phyloP scores from a whole-genome alignment of 1,139 yeast species.

The Suhomyces panamericanus region DNA sequence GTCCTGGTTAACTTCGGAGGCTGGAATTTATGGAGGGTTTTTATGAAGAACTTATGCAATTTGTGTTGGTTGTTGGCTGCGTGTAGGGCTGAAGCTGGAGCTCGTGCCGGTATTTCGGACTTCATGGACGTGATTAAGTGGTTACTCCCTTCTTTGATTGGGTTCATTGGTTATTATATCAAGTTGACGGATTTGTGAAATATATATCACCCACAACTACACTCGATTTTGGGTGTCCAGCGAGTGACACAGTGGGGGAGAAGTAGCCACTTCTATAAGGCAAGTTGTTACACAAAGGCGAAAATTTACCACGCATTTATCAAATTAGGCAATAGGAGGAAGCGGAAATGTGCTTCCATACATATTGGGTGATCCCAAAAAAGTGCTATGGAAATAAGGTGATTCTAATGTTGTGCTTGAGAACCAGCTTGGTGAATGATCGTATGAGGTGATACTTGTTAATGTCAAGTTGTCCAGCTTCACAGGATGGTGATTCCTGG shows the following conservation, averaged over 20 bases:
- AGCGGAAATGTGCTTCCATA: constrained; percentile 11
- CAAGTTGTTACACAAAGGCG: constrained; percentile 7
- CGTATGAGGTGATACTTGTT: background rate
- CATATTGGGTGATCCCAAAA: constrained; percentile 6
- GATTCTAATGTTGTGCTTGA: background rate
- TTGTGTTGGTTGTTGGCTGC: constrained; percentile 9
- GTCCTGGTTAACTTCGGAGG: constrained; percentile 1
- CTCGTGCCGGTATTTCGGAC: background rate
- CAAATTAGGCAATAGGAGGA: constrained; percentile 9
- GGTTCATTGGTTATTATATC: background rate
- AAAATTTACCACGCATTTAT: constrained; percentile 1
- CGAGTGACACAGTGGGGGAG: constrained; percentile 11
- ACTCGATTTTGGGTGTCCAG: constrained; percentile 1
- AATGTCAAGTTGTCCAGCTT: background rate
- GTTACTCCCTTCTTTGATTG: background rate
- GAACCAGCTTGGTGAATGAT: background rate
- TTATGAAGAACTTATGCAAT: constrained; percentile 17
- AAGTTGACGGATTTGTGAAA: background rate
- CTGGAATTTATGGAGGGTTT: constrained; percentile 15
- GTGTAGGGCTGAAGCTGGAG: background rate
- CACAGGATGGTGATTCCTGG: background rate
- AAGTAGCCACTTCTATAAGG: constrained; percentile 5
- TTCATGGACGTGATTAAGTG: background rate
- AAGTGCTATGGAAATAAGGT: background rate
- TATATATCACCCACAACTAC: background rate